Percentiles rank a stretch among this genome's conserved stretches.
Conservation (phyloP, 371 early-diverging fungal species). For the Syncephalastrum contaminatum region DNA sequence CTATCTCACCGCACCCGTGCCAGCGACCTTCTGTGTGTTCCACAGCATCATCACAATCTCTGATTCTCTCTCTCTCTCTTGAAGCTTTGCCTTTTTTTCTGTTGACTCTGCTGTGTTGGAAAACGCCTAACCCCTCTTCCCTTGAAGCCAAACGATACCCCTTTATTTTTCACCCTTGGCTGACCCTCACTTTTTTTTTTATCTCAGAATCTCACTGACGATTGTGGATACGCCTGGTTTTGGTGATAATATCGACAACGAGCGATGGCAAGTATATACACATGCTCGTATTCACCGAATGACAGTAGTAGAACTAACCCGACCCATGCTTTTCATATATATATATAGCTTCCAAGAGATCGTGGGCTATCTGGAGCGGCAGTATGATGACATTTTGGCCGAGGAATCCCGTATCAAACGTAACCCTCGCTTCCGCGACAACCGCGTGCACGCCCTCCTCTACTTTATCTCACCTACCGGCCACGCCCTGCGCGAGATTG, state of each 20-base stretch:
- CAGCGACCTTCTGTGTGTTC: no score
- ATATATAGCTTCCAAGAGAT: slow-evolving; percentile 72
- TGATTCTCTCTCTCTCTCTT: slow-evolving; percentile 8
- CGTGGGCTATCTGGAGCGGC: slow-evolving; percentile 90
- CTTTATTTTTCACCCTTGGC: slow-evolving; percentile 1
- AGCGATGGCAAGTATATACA: slow-evolving; percentile 55
- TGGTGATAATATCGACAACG: slow-evolving; percentile 91
- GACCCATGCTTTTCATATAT: no score
- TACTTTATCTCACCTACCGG: slow-evolving; percentile 98
- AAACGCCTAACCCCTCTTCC: no score
- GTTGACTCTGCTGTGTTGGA: no score
- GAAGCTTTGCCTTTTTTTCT: background rate
- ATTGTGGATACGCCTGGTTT: slow-evolving; percentile 98
- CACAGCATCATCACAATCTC: background rate
- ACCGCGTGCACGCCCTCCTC: slow-evolving; percentile 95
- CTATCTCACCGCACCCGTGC: no score
- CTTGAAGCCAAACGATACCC: background rate
- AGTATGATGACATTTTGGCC: slow-evolving; percentile 94
- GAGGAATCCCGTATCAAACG: slow-evolving; percentile 95
- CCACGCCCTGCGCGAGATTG: slow-evolving; percentile 93
- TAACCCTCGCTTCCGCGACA: slow-evolving; percentile 96
- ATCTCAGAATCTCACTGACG: slow-evolving; percentile 65
- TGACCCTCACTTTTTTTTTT: slow-evolving; percentile 1
- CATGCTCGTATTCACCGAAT: no score
- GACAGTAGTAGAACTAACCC: no score